Conservation (phyloP, 768 basidiomycete species). For the Hortiboletus campestris region DNA sequence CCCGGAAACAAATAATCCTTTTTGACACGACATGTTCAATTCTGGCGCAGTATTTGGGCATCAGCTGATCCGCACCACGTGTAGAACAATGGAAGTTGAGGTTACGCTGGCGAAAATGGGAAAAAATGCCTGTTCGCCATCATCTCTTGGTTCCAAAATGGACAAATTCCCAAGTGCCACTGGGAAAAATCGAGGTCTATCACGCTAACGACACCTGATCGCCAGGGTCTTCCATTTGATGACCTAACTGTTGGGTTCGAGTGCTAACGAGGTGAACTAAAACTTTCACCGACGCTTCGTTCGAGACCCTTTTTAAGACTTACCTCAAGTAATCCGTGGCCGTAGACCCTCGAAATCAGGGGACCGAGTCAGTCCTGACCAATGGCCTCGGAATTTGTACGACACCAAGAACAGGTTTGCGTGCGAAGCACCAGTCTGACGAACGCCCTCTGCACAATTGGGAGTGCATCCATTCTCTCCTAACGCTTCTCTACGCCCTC, state of each 20-base stretch:
- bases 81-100: slow-evolving; percentile 32
- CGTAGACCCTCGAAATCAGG: slow-evolving; percentile 22
- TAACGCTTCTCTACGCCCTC: slow-evolving; percentile 29
- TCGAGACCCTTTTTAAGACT: slow-evolving; percentile 17
- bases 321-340: slow-evolving; percentile 16
- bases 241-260: slow-evolving; percentile 23
- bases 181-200: slow-evolving; percentile 23
- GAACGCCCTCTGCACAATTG: slow-evolving; percentile 16
- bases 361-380: background rate
- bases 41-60: slow-evolving; percentile 19
- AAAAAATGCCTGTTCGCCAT: slow-evolving; percentile 17
- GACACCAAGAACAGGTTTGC: background rate
- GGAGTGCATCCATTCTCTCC: slow-evolving; percentile 27
- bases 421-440: slow-evolving; percentile 19
- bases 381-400: slow-evolving; percentile 15
- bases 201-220: slow-evolving; percentile 25
- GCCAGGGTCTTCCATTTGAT: slow-evolving; percentile 31
- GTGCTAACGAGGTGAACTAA: slow-evolving; percentile 9
- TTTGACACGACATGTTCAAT: slow-evolving; percentile 18
- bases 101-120: slow-evolving; percentile 26
- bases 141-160: slow-evolving; percentile 19
- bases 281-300: slow-evolving; percentile 2
- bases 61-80: slow-evolving; percentile 31
- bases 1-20: slow-evolving; percentile 26
- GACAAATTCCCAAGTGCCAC: slow-evolving; percentile 23